phyloP scores from a whole-genome alignment of 257 asterid genomes.

The Lycium ferocissimum region DNA sequence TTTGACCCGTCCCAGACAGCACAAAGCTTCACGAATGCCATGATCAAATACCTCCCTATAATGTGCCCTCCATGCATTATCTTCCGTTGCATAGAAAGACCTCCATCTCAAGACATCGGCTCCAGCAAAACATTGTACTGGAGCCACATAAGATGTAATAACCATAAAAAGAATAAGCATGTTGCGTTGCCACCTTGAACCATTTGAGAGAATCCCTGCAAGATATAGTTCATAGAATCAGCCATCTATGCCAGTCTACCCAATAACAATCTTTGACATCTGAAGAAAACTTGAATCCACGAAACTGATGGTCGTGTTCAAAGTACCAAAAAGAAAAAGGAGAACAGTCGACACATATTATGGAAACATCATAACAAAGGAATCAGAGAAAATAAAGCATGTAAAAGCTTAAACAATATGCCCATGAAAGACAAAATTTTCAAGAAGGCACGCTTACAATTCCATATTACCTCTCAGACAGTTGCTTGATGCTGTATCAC shows the following conservation, averaged over 20 bases:
- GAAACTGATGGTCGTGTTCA: not conserved
- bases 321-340: not conserved
- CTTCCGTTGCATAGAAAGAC: conserved; percentile 44
- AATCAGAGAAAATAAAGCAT: not conserved
- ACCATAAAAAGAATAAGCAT: conserved; percentile 35
- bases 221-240: conserved; percentile 21
- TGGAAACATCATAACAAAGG: conserved; percentile 4
- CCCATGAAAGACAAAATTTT: not conserved
- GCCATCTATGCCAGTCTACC: not conserved
- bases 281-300: not conserved
- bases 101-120: conserved; percentile 47
- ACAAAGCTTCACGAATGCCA: conserved; percentile 48
- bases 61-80: conserved; percentile 48
- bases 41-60: conserved; percentile 47
- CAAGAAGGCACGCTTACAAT: conserved; percentile 18
- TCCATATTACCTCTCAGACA: conserved; percentile 37
- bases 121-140: conserved; percentile 41
- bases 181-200: conserved; percentile 25
- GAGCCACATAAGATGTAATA: conserved; percentile 31
- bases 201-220: conserved; percentile 37
- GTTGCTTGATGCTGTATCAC: conserved; percentile 28
- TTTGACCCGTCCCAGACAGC: conserved; percentile 47
- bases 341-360: not conserved
- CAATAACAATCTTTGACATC: conserved; percentile 6
- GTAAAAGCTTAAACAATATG: not conserved